phyloP scores from a whole-genome alignment of 2,329 filamentous ascomycete species.

The Aspergillus vadensis region DNA sequence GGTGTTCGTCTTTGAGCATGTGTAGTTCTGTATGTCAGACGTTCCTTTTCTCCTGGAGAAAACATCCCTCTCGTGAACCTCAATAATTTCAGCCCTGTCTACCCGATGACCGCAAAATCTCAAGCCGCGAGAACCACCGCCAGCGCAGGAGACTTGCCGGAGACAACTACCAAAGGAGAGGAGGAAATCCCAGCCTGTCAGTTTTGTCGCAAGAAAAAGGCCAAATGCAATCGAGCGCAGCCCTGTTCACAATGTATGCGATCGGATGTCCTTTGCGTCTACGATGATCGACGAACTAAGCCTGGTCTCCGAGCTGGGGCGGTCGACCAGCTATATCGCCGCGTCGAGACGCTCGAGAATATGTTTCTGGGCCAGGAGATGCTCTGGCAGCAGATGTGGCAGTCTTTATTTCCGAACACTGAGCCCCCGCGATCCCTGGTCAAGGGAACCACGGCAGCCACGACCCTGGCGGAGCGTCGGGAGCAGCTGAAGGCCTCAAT shows the following conservation, averaged over 20 bases:
- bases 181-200: constrained; percentile 37
- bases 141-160: too few relatives aligned
- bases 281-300: constrained; percentile 33
- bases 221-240: constrained; percentile 47
- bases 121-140: too few relatives aligned
- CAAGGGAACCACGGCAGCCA: too few relatives aligned
- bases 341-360: constrained; percentile 30
- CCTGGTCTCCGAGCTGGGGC: constrained; percentile 37
- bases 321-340: constrained; percentile 35
- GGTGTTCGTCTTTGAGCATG: too few relatives aligned
- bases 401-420: constrained; percentile 1
- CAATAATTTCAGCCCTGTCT: too few relatives aligned
- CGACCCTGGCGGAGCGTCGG: too few relatives aligned
- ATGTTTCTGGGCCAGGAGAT: constrained; percentile 26
- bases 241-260: constrained; percentile 48
- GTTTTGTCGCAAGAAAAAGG: constrained; percentile 50
- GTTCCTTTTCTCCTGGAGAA: too few relatives aligned
- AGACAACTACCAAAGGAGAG: background rate
- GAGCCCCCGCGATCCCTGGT: too few relatives aligned
- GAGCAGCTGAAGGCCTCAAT: too few relatives aligned
- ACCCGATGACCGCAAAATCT: too few relatives aligned
- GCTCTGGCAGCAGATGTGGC: constrained; percentile 24
- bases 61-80: too few relatives aligned
- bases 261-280: constrained; percentile 36
- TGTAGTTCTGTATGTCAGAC: too few relatives aligned